phyloP scores from a whole-genome alignment of 1,284 basidiomycete species.

The Leccinum subspadiceum region DNA sequence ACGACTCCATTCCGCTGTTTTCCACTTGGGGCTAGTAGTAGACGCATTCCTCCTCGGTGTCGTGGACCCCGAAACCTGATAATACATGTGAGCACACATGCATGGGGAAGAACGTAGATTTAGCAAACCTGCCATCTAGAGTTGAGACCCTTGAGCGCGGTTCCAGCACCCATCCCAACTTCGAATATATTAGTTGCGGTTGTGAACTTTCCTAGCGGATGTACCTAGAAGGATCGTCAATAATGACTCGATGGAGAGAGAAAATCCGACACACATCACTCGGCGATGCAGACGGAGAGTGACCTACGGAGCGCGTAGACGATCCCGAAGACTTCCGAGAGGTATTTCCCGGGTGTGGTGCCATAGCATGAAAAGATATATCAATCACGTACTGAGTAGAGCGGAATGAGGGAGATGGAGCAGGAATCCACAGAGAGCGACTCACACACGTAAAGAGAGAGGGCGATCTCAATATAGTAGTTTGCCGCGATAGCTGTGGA shows the following conservation, averaged over 20 bases:
- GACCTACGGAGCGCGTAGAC: conserved; percentile 58
- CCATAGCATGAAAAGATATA: conserved; percentile 41
- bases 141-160: conserved; percentile 52
- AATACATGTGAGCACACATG: conserved; percentile 10
- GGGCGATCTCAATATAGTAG: too few species aligned
- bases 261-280: conserved; percentile 42
- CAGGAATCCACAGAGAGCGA: too few species aligned
- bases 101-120: conserved; percentile 6
- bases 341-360: conserved; percentile 37
- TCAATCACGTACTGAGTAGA: too few species aligned
- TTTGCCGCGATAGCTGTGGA: too few species aligned
- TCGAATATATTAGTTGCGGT: conserved; percentile 50
- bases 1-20: too few species aligned
- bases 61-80: conserved; percentile 59
- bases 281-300: conserved; percentile 59
- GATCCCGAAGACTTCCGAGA: conserved; percentile 67
- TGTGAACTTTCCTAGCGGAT: conserved; percentile 45
- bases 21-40: too few species aligned
- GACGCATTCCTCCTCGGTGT: conserved; percentile 32
- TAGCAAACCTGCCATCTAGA: conserved; percentile 68
- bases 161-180: conserved; percentile 48
- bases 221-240: conserved; percentile 1
- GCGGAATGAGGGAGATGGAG: too few species aligned
- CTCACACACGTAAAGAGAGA: too few species aligned
- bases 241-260: conserved; percentile 5